These are phyloP conservation scores for Rubia yunnanensis DNA, from an alignment of 257 asterid genomes.

Conservation along the genomic window DNA sequence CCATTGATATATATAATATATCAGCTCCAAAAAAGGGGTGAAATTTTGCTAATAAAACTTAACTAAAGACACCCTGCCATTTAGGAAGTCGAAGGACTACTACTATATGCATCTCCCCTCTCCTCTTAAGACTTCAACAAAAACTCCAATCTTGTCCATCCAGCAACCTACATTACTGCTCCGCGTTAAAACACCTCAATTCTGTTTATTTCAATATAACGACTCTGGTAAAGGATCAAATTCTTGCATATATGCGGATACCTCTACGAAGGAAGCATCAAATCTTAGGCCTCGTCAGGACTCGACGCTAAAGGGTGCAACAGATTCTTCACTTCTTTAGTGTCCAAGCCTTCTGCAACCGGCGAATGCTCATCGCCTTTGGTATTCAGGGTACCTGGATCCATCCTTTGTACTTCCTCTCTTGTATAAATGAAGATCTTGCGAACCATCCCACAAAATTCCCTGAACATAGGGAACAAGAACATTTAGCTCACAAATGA, in stretches of 20 bases:
- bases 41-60: slow-evolving; percentile 36
- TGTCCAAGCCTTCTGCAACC: slow-evolving; percentile 54
- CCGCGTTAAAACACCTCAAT: not conserved
- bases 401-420: slow-evolving; percentile 83
- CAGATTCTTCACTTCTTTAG: slow-evolving; percentile 52
- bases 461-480: slow-evolving; percentile 37
- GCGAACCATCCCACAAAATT: slow-evolving; percentile 83
- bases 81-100: slow-evolving; percentile 15
- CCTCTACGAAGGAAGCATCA: not conserved
- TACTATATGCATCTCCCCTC: slow-evolving; percentile 27
- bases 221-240: not conserved
- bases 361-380: slow-evolving; percentile 68
- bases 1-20: slow-evolving; percentile 15
- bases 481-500: not conserved
- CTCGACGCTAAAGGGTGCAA: slow-evolving; percentile 38
- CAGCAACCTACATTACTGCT: slow-evolving; percentile 6
- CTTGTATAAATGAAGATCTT: slow-evolving; percentile 74
- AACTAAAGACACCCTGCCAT: slow-evolving; percentile 21
- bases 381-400: slow-evolving; percentile 56
- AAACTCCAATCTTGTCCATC: slow-evolving; percentile 24
- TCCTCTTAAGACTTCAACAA: slow-evolving; percentile 24
- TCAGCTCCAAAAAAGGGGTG: slow-evolving; percentile 29
- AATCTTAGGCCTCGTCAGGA: slow-evolving; percentile 36
- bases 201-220: not conserved
- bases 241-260: not conserved